Evolutionary conservation across 2,329 filamentous ascomycete species (phyloP).

Genomic region (Tolypocladium amazonense): DNA sequence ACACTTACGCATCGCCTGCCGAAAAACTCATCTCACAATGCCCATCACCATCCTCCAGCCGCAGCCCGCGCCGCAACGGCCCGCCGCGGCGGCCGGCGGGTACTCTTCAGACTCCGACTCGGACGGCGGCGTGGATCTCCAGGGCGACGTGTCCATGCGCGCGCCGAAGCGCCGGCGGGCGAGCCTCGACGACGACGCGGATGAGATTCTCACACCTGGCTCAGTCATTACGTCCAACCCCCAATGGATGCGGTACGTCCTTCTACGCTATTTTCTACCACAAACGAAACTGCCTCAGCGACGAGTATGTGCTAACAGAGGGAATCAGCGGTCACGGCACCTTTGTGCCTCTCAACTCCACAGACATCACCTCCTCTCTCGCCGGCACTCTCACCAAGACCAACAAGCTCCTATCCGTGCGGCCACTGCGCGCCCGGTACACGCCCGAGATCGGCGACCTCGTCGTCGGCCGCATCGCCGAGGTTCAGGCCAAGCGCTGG

Average conservation of each 20-base stretch:
- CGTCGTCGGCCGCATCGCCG: constrained; percentile 84
- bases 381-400: constrained; percentile 85
- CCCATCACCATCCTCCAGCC: constrained; percentile 38
- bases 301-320: neutral
- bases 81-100: constrained; percentile 8
- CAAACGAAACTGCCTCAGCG: neutral
- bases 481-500: constrained; percentile 91
- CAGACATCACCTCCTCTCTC: constrained; percentile 76
- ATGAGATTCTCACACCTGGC: constrained; percentile 73
- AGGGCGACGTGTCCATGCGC: constrained; percentile 34
- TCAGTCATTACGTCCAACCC: constrained; percentile 79
- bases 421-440: constrained; percentile 84
- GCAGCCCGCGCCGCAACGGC: constrained; percentile 17
- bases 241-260: constrained; percentile 80
- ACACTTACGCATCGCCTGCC: neutral
- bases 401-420: constrained; percentile 91
- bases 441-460: constrained; percentile 93
- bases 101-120: constrained; percentile 30
- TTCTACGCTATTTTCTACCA: too few species aligned
- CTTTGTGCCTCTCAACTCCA: constrained; percentile 52
- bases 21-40: constrained; percentile 19
- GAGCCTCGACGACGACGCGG: constrained; percentile 11
- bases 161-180: constrained; percentile 27
- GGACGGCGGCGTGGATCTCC: constrained; percentile 33
- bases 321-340: constrained; percentile 82